These are phyloP conservation scores for Spergularia bocconei DNA, from an alignment of 148 eudicot species.

Conservation along the genomic window DNA sequence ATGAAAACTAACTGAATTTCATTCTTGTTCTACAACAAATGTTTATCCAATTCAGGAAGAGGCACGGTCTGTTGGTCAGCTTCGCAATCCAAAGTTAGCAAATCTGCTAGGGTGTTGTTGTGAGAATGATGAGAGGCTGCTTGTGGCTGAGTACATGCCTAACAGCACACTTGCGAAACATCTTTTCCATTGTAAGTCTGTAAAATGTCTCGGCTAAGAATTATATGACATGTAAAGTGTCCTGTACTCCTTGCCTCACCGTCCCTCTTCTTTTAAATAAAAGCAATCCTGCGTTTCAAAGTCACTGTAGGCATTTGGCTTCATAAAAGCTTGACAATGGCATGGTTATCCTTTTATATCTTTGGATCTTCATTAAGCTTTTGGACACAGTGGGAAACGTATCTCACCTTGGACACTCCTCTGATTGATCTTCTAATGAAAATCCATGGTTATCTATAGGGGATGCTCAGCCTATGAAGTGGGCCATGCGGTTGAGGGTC, in stretches of 20 bases:
- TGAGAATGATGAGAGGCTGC: constrained; percentile 66
- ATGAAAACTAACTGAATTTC: neutral
- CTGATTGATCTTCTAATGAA: neutral
- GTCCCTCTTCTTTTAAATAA: too few relatives aligned
- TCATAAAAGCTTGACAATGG: neutral
- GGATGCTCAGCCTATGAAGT: constrained; percentile 74
- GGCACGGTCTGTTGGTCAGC: constrained; percentile 62
- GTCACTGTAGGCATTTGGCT: neutral
- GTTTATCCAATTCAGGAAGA: constrained; percentile 47
- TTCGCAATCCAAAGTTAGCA: constrained; percentile 51
- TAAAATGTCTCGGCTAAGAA: neutral
- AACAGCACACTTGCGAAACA: constrained; percentile 71
- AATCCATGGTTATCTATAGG: constrained; percentile 31
- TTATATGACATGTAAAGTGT: neutral
- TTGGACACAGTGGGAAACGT: neutral
- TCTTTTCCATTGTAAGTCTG: constrained; percentile 64
- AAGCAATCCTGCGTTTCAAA: neutral
- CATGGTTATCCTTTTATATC: neutral
- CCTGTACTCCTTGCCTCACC: too few relatives aligned
- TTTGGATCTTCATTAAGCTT: too few relatives aligned
- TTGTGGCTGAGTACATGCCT: constrained; percentile 71
- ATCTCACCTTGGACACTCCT: neutral
- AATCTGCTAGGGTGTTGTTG: constrained; percentile 73
- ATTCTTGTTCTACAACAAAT: neutral
- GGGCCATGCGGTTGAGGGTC: constrained; percentile 77